Conservation (phyloP, 2,329 filamentous ascomycete species). For the Neurospora sp. region DNA sequence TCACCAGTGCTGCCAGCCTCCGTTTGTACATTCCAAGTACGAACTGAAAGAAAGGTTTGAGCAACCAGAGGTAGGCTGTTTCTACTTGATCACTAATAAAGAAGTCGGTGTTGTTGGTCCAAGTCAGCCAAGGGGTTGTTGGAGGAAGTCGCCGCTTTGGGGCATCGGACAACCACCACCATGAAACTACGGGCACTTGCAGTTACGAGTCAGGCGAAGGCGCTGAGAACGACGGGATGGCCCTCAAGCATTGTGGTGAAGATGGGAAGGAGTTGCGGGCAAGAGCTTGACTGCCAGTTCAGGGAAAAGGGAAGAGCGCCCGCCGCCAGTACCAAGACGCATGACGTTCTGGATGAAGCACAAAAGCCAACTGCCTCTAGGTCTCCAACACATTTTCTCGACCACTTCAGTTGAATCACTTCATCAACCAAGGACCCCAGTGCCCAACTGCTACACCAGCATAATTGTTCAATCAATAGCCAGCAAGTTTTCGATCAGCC, state of each 20-base stretch:
- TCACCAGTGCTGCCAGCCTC: not conserved
- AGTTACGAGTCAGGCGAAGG: not conserved
- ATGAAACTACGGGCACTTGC: not conserved
- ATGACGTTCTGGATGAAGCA: not conserved
- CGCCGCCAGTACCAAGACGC: not conserved
- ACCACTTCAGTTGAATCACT: not conserved
- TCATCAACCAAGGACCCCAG: not conserved
- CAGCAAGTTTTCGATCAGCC: constrained; percentile 13
- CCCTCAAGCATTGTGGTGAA: not conserved
- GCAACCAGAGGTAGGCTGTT: not conserved
- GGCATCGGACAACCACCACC: not conserved
- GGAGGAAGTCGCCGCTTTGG: not conserved
- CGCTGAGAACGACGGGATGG: not conserved
- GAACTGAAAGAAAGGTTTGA: not conserved
- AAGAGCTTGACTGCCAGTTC: not conserved
- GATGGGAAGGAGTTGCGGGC: not conserved
- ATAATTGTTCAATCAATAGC: constrained; percentile 17
- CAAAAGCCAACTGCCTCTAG: not conserved
- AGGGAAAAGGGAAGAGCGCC: not conserved
- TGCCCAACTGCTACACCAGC: constrained; percentile 14
- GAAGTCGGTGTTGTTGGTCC: not conserved
- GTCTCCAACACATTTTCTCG: not conserved
- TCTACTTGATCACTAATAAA: not conserved
- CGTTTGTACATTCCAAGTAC: not conserved
- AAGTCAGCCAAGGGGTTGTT: not conserved